A percentile compares a stretch with the other conserved stretches of the same genome.
These are phyloP conservation scores for Stevia rebaudiana DNA, from an alignment of 140 eudicot genomes.

Conservation along the genomic window DNA sequence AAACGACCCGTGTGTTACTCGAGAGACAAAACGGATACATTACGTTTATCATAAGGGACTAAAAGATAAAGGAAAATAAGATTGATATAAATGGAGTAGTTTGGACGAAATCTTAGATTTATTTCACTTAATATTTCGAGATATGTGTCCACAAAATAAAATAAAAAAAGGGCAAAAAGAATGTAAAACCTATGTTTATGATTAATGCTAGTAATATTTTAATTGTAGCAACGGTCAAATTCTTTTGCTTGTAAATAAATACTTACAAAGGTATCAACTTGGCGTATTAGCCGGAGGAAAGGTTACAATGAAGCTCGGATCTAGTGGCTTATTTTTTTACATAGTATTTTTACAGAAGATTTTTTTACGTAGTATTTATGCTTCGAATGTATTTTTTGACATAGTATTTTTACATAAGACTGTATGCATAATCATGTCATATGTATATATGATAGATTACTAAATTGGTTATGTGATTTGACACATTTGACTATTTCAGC, in stretches of 20 bases:
- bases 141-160: constrained; percentile 4
- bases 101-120: constrained; percentile 11
- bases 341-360: too few species aligned
- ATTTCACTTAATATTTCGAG: constrained; percentile 13
- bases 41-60: constrained; percentile 8
- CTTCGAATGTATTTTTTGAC: too few species aligned
- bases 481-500: too few species aligned
- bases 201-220: constrained; percentile 20
- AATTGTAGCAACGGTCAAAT: constrained; percentile 29
- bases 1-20: constrained; percentile 8
- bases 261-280: constrained; percentile 15
- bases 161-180: constrained; percentile 21
- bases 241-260: constrained; percentile 6
- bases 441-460: too few species aligned
- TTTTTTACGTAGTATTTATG: too few species aligned
- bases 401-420: too few species aligned
- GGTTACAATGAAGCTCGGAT: constrained; percentile 1
- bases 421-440: too few species aligned
- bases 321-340: neutral
- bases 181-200: constrained; percentile 23
- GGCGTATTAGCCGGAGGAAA: constrained; percentile 17
- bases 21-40: constrained; percentile 14
- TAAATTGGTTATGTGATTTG: too few species aligned
- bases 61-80: neutral
- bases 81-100: neutral